Evolutionary conservation across 108 stramenopile species (phyloP), one percentile per base, ranked within the genome.

Genomic region (Seminavis robusta): DNA sequence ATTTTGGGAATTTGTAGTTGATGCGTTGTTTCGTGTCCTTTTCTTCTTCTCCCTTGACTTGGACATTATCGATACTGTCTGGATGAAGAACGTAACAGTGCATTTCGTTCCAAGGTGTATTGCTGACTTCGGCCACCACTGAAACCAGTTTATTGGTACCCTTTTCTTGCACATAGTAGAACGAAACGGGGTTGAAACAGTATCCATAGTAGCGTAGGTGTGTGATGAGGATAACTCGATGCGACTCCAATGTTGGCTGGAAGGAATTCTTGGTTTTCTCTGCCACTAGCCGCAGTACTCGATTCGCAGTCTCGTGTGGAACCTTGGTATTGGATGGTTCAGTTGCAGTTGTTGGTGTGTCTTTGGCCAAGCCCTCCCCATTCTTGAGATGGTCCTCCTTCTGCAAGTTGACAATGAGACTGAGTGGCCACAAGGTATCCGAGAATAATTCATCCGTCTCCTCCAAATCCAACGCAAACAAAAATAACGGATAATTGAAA

Each of bases 61-160:
- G 4, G 1, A 64, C 58, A 9, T 70, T 65, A 52, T 89, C 88
- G 13, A 77, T 55, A 40, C 77, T 80, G 36, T 86, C 76, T 5
- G 84, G 80, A 65, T 92, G 85, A 19, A 97, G 59, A 1, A 94
- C 89, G 60, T 97, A 97, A 44, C 81, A 79, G 43, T 91, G 74
- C 92, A 90, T 90, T 85, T 97, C 94, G 21, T 76, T 72, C 97
- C 97, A 98, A 4, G 97, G 97, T 2, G 97, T 98, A 65, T 98
- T 98, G 59, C 81, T 80, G 7, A 94, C 95, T 82, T 97, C 95
- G 3, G 83, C 89, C 8, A 96, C 90, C 15, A 96, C 67, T 0
- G 86, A 76, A 30, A 70, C 80, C 16, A 89, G 56, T 28, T 61
- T 45, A 21, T 46, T 49, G 21, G 10, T 43, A 24, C 42, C 36